phyloP scores from a whole-genome alignment of 2,329 filamentous ascomycete species.

The Beauveria sp. region DNA sequence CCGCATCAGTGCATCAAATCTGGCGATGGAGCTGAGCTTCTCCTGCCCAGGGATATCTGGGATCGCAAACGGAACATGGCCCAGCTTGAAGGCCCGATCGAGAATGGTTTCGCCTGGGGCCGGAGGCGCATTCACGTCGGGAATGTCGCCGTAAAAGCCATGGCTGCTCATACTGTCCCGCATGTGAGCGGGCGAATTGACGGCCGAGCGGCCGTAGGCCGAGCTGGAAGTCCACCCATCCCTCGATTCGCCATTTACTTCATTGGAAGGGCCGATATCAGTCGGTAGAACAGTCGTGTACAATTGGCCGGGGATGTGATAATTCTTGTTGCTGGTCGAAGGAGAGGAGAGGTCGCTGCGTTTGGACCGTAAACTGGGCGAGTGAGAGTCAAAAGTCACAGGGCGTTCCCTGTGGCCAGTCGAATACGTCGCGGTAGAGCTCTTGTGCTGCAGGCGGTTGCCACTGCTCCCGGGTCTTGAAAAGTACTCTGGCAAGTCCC shows the following conservation, averaged over 20 bases:
- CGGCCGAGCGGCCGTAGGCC: constrained; percentile 48
- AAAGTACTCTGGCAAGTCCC: constrained; percentile 35
- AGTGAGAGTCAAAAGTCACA: constrained; percentile 47
- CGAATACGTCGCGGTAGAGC: constrained; percentile 40
- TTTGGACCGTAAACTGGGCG: constrained; percentile 53
- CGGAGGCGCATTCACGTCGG: constrained; percentile 43
- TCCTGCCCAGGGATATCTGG: constrained; percentile 48
- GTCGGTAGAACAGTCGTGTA: constrained; percentile 45
- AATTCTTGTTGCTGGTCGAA: constrained; percentile 39
- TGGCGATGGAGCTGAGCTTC: constrained; percentile 55
- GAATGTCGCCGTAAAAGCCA: constrained; percentile 28
- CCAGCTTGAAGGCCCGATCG: constrained; percentile 58
- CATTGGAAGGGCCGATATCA: constrained; percentile 49
- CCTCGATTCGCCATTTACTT: constrained; percentile 47
- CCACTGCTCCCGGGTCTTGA: constrained; percentile 36
- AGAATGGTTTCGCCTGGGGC: constrained; percentile 56
- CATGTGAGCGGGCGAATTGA: constrained; percentile 49
- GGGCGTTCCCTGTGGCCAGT: constrained; percentile 41
- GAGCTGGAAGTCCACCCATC: constrained; percentile 48
- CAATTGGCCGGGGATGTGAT: constrained; percentile 34
- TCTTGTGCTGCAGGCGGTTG: constrained; percentile 38
- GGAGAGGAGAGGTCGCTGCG: constrained; percentile 56
- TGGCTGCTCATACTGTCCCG: constrained; percentile 49
- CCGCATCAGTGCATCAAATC: constrained; percentile 59
- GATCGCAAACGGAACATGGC: constrained; percentile 54